Evolutionary conservation across 768 basidiomycete genomes (phyloP).

Genomic region (Russula brevipes): DNA sequence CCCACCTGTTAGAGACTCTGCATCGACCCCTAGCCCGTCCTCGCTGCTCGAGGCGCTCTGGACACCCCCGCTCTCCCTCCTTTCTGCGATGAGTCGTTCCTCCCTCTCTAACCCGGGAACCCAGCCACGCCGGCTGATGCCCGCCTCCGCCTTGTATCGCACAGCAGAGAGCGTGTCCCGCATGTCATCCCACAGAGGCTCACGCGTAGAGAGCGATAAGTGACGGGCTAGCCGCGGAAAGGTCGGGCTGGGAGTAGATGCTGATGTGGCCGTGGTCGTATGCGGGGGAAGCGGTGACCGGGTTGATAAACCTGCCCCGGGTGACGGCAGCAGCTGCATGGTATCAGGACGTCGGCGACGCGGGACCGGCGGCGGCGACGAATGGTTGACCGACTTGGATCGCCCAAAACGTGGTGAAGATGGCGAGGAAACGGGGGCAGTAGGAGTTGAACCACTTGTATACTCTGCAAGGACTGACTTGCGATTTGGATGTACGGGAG

Average conservation of each 20-base stretch:
- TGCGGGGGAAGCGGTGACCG: conserved; percentile 11
- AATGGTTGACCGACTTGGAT: conserved; percentile 52
- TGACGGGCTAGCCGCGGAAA: conserved; percentile 35
- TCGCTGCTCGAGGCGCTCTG: conserved; percentile 29
- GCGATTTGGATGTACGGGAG: conserved; percentile 54
- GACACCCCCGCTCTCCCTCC: conserved; percentile 28
- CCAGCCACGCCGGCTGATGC: conserved; percentile 55
- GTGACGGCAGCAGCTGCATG: conserved; percentile 40
- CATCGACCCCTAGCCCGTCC: conserved; percentile 24
- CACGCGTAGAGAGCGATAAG: conserved; percentile 34
- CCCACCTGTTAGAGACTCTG: conserved; percentile 17
- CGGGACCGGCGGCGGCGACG: conserved; percentile 34
- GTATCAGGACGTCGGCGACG: conserved; percentile 59
- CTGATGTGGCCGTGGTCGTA: conserved; percentile 10
- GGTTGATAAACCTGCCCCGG: background rate
- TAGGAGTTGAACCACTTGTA: conserved; percentile 8
- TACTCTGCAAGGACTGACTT: conserved; percentile 30
- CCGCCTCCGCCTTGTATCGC: conserved; percentile 68
- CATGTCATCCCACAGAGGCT: conserved; percentile 40
- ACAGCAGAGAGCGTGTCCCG: conserved; percentile 36
- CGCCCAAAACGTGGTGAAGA: conserved; percentile 42
- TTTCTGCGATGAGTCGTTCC: conserved; percentile 37
- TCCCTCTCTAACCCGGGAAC: conserved; percentile 39
- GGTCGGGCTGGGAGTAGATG: conserved; percentile 20
- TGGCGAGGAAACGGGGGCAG: conserved; percentile 17